Conservation (phyloP, 345 rosid genomes). For the Erucastrum elatum region DNA sequence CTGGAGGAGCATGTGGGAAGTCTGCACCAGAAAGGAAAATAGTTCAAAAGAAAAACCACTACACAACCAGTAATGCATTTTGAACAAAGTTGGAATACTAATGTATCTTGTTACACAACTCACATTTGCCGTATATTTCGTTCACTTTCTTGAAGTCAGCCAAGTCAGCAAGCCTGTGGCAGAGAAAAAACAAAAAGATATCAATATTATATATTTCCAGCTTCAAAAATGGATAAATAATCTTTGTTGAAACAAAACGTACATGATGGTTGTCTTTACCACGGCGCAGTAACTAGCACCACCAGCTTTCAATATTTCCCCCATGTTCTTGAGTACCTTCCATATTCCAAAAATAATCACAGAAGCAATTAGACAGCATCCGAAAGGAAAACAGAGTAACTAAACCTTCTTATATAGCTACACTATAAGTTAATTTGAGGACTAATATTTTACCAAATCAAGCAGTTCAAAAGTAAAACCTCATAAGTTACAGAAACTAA, state of each 20-base stretch:
- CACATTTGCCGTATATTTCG: slow-evolving; percentile 90
- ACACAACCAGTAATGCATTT: neutral
- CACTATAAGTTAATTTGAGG: neutral
- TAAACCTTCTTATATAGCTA: slow-evolving; percentile 2
- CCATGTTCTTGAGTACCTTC: slow-evolving; percentile 45
- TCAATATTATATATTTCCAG: neutral
- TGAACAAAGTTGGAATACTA: neutral
- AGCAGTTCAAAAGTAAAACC: slow-evolving; percentile 15
- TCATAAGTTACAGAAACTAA: neutral
- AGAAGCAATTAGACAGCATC: slow-evolving; percentile 12
- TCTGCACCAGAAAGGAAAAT: slow-evolving; percentile 49
- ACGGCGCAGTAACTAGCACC: slow-evolving; percentile 42
- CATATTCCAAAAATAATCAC: neutral
- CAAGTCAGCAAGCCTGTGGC: slow-evolving; percentile 86
- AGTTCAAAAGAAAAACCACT: neutral
- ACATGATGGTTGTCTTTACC: slow-evolving; percentile 48
- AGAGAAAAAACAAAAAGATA: neutral
- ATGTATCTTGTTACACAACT: slow-evolving; percentile 36
- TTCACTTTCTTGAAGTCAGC: slow-evolving; percentile 93
- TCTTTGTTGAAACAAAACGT: slow-evolving; percentile 2
- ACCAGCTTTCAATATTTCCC: slow-evolving; percentile 46
- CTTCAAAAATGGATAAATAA: neutral
- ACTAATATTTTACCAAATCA: neutral
- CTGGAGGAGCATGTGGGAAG: slow-evolving; percentile 79
- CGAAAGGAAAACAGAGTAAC: neutral